Conservation (phyloP, 768 basidiomycete species). For the Russula vinacea region DNA sequence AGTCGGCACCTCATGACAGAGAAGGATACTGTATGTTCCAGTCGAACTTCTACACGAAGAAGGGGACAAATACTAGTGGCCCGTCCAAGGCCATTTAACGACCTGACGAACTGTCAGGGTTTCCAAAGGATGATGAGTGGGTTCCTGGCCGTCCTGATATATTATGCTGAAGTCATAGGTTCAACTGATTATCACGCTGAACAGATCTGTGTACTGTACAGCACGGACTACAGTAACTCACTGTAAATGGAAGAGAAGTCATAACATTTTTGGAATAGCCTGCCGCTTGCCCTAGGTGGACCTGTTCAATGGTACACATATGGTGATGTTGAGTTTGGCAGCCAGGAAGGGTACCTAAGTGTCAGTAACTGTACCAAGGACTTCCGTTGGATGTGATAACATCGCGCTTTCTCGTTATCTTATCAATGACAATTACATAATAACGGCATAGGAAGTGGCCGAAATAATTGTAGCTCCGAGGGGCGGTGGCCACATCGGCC, state of each 20-base stretch:
- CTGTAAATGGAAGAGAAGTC: not conserved
- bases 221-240: not conserved
- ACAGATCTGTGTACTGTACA: too few relatives aligned
- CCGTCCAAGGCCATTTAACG: not conserved
- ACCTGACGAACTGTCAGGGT: not conserved
- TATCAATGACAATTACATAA: constrained; percentile 18
- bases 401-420: not conserved
- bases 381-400: too few relatives aligned
- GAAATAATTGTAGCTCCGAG: constrained; percentile 29
- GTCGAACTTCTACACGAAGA: not conserved
- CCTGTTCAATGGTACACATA: not conserved
- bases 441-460: constrained; percentile 2
- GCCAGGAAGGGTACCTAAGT: too few relatives aligned
- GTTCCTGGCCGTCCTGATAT: not conserved
- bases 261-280: not conserved
- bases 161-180: not conserved
- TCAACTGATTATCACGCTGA: not conserved
- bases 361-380: too few relatives aligned
- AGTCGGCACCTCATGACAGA: not conserved
- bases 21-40: not conserved
- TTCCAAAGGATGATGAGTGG: not conserved
- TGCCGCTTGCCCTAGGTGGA: not conserved
- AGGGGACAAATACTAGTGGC: not conserved
- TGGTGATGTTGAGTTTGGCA: too few relatives aligned
- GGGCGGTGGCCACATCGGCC: constrained; percentile 14